Evolutionary conservation across 2,329 filamentous ascomycete species (phyloP).

Genomic region (Lecanosticta acicola): DNA sequence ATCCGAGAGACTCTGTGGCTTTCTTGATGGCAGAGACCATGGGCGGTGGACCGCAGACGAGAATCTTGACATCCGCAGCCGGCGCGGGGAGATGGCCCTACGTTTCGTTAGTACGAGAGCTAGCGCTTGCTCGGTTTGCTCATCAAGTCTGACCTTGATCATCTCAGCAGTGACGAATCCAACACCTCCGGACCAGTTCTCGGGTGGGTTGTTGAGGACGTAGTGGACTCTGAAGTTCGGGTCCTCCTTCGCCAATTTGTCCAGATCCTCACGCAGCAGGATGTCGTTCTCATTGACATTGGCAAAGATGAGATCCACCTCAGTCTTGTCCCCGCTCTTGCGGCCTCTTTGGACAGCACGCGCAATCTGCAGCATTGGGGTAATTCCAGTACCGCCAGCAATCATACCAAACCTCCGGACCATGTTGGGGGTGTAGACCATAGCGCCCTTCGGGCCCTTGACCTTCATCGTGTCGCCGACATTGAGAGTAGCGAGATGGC

Average conservation of each 20-base stretch:
- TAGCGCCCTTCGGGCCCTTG: constrained; percentile 91
- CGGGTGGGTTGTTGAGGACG: constrained; percentile 91
- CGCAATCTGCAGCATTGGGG: constrained; percentile 95
- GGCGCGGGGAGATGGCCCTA: constrained; percentile 76
- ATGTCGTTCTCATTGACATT: constrained; percentile 94
- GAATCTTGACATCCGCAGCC: constrained; percentile 81
- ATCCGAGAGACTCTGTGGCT: constrained; percentile 80
- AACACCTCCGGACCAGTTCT: constrained; percentile 84
- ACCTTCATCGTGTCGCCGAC: constrained; percentile 87
- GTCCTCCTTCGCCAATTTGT: constrained; percentile 71
- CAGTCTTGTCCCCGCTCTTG: constrained; percentile 61
- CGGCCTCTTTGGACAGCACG: constrained; percentile 62
- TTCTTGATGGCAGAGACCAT: constrained; percentile 99
- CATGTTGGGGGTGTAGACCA: constrained; percentile 97
- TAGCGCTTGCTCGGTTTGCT: too few relatives aligned
- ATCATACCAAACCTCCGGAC: constrained; percentile 96
- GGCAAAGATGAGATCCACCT: constrained; percentile 93
- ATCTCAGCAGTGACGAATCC: constrained; percentile 95
- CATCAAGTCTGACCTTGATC: constrained; percentile 70
- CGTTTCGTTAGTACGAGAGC: constrained; percentile 5
- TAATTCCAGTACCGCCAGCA: constrained; percentile 94
- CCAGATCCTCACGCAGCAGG: constrained; percentile 84
- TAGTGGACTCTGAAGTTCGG: constrained; percentile 82
- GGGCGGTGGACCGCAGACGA: constrained; percentile 90
- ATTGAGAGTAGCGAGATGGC: constrained; percentile 75